Base-by-base conservation (phyloP, 305 asterid genomes). In the Fraxinus dipetala region DNA sequence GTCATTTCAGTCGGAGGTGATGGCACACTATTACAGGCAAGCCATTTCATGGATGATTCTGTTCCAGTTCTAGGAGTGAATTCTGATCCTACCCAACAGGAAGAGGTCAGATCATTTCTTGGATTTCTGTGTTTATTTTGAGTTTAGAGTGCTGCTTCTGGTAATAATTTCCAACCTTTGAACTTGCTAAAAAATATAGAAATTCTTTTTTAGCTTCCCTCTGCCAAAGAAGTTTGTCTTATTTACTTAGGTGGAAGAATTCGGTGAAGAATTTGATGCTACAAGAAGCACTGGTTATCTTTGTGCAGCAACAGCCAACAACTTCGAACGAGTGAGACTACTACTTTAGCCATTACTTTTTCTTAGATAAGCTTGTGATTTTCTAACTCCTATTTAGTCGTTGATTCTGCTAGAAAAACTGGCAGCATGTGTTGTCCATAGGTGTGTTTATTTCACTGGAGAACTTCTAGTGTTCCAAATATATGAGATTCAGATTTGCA, bases 221-320 rank as follows among this genome's bases (percentile, higher is more conserved):
- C 82, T 70, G 28, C 79, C 69, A 20, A 79, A 32, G 59, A 74
- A 45, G 48, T n/a, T 54, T 78, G 30, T 78, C 40, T 13, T 84
- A 14, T 80, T 28, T 85, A 22, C 79, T 40, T 79, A 95, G 99
- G 95, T 91, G 85, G 91, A 84, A 80, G 91, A 90, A 81, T 78
- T 83, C 43, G 88, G 84, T 80, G 96, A 92, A 72, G 97, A 95
- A 28, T 92, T 95, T 76, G 99, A 95, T 80, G 98, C 99, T 73
- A 92, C 95, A 35, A 92, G 99, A 92, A 95, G 99, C 90, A 94
- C 98, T 26, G 99, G 98, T 81, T 90, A 91, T 87, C 98, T 95
- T 54, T 95, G 99, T 90, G 97, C 97, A 35, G 95, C 97, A 74
- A 95, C 97, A 34, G 80, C 88, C 36, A 78, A 86, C 80, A 94